Conservation (phyloP, 331 rosid genomes). For the Stylosanthes scabra region DNA sequence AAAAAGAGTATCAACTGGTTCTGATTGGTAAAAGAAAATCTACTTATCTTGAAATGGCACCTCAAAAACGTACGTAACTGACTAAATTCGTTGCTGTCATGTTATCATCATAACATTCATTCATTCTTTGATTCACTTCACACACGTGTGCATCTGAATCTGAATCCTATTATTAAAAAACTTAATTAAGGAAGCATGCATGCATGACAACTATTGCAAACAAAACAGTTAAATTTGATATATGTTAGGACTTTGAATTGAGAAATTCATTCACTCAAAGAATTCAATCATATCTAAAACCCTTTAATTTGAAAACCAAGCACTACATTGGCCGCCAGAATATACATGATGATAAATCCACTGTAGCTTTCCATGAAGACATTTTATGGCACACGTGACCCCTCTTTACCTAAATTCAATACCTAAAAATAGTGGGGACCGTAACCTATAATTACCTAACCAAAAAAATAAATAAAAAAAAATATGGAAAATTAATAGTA, state of each 20-base stretch:
- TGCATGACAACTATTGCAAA: neutral
- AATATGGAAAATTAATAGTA: constrained; percentile 17
- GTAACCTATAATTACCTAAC: constrained; percentile 47
- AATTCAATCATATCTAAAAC: neutral
- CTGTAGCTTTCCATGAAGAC: constrained; percentile 25
- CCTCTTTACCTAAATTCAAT: constrained; percentile 41
- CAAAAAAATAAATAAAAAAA: neutral
- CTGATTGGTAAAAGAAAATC: neutral
- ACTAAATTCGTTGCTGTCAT: neutral
- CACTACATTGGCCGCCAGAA: too few species aligned
- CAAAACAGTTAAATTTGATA: constrained; percentile 3
- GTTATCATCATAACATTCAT: neutral
- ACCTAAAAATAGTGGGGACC: constrained; percentile 43
- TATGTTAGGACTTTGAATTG: constrained; percentile 24
- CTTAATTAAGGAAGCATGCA: neutral
- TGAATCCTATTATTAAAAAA: neutral
- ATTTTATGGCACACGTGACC: constrained; percentile 51
- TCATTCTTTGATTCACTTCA: neutral
- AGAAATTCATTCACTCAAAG: neutral
- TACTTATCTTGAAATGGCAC: neutral
- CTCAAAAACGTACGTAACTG: neutral
- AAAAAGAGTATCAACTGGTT: neutral
- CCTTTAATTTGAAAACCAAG: too few species aligned
- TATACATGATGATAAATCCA: neutral
- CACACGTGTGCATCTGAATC: neutral